Conservation (phyloP, 495 filamentous ascomycete species). For the Recurvomyces mirabilis region DNA sequence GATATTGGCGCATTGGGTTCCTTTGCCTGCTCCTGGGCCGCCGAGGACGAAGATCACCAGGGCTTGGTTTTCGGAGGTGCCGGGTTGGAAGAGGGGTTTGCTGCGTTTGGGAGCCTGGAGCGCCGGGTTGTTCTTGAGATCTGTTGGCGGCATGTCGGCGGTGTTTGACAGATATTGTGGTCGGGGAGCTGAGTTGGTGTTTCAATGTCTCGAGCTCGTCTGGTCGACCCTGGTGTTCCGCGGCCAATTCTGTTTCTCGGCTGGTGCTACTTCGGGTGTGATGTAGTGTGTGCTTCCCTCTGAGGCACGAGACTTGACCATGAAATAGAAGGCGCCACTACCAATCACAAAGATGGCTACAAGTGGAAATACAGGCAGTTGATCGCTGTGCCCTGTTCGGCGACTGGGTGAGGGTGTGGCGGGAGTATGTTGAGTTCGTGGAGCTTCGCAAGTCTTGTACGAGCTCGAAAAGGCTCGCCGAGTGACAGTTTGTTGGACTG, state of each 20-base stretch:
- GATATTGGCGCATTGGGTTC: conserved; percentile 79
- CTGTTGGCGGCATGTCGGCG: conserved; percentile 28
- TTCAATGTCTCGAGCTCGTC: conserved; percentile 1
- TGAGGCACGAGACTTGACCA: conserved; percentile 50
- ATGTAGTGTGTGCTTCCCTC: conserved; percentile 16
- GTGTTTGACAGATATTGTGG: conserved; percentile 5
- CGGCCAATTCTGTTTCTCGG: conserved; percentile 15
- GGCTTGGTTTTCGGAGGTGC: conserved; percentile 40
- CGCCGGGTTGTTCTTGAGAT: conserved; percentile 30
- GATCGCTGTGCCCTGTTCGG: conserved; percentile 14
- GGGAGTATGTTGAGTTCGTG: conserved; percentile 4
- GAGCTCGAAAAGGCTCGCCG: too few relatives aligned
- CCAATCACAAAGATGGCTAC: conserved; percentile 47
- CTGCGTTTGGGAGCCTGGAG: conserved; percentile 41
- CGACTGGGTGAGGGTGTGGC: conserved; percentile 4
- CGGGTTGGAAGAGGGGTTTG: conserved; percentile 66
- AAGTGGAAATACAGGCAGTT: conserved; percentile 57
- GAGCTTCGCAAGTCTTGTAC: conserved; percentile 3
- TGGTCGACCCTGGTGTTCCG: conserved; percentile 9
- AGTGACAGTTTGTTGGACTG: too few relatives aligned
- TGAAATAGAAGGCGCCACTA: conserved; percentile 47
- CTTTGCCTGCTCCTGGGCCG: conserved; percentile 68
- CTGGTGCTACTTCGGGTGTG: conserved; percentile 15
- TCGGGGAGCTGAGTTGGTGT: too few relatives aligned
- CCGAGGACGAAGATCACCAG: conserved; percentile 83